Evolutionary conservation across 2,329 filamentous ascomycete genomes (phyloP).

Genomic region (Magnaporthales sp.): DNA sequence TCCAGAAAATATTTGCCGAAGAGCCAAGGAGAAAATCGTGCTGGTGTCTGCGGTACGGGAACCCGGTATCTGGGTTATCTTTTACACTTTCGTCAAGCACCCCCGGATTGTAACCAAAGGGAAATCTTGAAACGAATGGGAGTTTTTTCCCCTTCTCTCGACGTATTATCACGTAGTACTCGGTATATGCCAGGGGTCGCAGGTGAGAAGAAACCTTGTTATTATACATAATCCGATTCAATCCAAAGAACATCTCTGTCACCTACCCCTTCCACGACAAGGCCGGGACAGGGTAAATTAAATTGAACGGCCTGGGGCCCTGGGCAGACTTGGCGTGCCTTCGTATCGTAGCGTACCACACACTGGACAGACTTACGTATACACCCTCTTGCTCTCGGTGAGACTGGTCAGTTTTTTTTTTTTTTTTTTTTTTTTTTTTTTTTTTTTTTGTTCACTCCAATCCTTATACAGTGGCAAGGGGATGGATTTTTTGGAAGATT

Average conservation of each 20-base stretch:
- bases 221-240: too few relatives aligned
- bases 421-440: too few relatives aligned
- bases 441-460: not conserved
- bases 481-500: not conserved
- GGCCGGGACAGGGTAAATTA: not conserved
- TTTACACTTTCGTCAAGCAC: not conserved
- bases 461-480: not conserved
- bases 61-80: not conserved
- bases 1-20: not conserved
- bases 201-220: not conserved
- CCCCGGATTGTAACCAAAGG: not conserved
- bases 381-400: not conserved
- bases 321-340: not conserved
- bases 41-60: not conserved
- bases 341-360: not conserved
- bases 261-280: not conserved
- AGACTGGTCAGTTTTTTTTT: not conserved
- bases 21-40: not conserved
- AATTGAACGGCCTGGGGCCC: not conserved
- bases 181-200: not conserved
- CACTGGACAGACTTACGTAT: not conserved
- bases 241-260: not conserved
- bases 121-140: not conserved
- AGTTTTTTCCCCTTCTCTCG: not conserved
- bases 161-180: not conserved